These are phyloP conservation scores for Massariosphaeria phaeospora DNA, from an alignment of 495 filamentous ascomycete genomes.

Conservation along the genomic window DNA sequence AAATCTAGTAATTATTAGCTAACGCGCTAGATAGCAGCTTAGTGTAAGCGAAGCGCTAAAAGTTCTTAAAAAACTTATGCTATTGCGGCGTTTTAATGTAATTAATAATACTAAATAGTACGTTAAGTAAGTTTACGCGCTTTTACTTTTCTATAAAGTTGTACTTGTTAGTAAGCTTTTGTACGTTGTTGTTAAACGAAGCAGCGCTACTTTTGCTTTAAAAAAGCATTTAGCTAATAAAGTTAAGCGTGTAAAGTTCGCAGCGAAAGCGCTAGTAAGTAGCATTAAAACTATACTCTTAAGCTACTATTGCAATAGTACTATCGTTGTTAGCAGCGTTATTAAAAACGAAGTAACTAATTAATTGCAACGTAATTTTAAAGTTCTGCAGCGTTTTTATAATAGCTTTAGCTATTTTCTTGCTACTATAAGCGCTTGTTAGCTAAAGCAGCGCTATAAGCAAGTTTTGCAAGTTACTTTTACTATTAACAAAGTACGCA, in stretches of 20 bases:
- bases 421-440: neutral
- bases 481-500: constrained; percentile 14
- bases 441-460: constrained; percentile 1
- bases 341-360: constrained; percentile 2
- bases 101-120: too few species aligned
- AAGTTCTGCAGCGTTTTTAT: neutral
- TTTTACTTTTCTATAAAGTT: too few species aligned
- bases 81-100: too few species aligned
- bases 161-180: too few species aligned
- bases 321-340: neutral
- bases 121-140: too few species aligned
- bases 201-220: neutral
- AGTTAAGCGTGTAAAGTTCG: constrained; percentile 1
- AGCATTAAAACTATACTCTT: neutral
- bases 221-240: neutral
- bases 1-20: too few species aligned
- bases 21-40: too few species aligned
- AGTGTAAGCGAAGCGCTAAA: too few species aligned
- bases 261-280: neutral
- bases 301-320: neutral
- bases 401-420: neutral
- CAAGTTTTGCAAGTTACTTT: neutral
- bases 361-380: neutral
- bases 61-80: too few species aligned
- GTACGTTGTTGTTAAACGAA: neutral